Base-by-base conservation (phyloP, 371 early-diverging fungal genomes). In the Mucor piriformis region DNA sequence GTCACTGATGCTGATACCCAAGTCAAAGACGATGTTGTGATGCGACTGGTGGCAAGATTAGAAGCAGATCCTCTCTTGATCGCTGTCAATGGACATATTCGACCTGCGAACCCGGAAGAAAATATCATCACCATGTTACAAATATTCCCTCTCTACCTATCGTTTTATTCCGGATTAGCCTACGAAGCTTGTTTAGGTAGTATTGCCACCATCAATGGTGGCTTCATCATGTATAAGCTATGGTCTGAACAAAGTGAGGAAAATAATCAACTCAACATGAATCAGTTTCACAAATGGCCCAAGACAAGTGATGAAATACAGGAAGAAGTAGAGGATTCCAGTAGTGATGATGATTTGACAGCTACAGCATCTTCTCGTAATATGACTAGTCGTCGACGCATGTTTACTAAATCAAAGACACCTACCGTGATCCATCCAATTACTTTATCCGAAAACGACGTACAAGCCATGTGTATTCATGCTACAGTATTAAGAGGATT, bases 121-220 rank as follows among this genome's bases (percentile, higher is more conserved):
- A 77, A 74, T 47, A 48, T 81, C 15, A 61, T 69, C 0, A 77
- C 81, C 1, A 81, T 81, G 76, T 65, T 81, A 11, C 81, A 81
- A 20, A 72, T 81, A 13, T 74, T 81, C 50, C 81, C 77, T 0
- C 23, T 71, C 1, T 81, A 77, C 37, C 57, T 70, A 24, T 64
- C 71, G 0, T 72, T 69, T 32, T 77, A 63, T 48, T 69, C 81
- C 1, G 68, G 74, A 11, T 33, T 76, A 10, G 76, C 81, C 10
- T 77, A 74, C 50, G 81, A 81, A 59, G 81, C 77, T 0, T 81
- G 74, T 48, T 54, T 77, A 8, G 74, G 81, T 5, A 69, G 65
- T 11, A 66, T 81, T 1, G 61, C 69, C 6, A 69, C 76, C 0
- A 60, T 81, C 32, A 71, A 75, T 54, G 78, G 81, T 15, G 76